Evolutionary conservation across 306 rosid genomes (phyloP).

Genomic region (Gastrolobium villosum): DNA sequence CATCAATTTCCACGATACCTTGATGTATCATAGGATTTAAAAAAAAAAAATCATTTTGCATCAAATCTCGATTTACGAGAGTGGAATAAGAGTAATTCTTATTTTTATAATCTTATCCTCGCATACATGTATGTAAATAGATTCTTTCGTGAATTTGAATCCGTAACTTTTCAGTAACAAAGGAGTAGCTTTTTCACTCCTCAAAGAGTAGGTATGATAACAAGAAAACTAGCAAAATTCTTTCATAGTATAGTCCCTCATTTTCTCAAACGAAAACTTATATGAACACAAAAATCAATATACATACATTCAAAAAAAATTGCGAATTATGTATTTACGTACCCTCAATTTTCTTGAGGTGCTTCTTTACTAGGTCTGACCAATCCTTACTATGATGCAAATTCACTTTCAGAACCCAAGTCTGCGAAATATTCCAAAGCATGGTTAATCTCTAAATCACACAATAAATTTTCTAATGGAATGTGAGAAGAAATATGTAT

Average conservation of each 20-base stretch:
- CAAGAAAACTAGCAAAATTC: neutral
- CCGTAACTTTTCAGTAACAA: too few species aligned
- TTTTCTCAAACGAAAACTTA: neutral
- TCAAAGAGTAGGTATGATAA: too few species aligned
- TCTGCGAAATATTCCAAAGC: neutral
- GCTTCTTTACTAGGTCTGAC: slow-evolving; percentile 7
- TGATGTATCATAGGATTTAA: neutral
- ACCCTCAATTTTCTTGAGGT: slow-evolving; percentile 40
- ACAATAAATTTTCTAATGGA: neutral
- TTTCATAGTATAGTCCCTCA: neutral
- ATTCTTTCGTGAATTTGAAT: too few species aligned
- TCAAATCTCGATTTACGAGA: too few species aligned
- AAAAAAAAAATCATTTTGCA: neutral
- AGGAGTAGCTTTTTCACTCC: too few species aligned
- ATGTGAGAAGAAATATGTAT: neutral
- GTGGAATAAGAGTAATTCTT: too few species aligned
- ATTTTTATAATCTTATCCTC: too few species aligned
- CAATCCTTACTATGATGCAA: slow-evolving; percentile 27
- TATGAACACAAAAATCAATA: neutral
- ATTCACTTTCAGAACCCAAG: slow-evolving; percentile 31
- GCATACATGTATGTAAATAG: too few species aligned
- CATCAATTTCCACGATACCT: neutral
- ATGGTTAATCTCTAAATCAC: neutral
- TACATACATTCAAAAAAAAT: neutral
- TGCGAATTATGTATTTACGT: neutral